Conservation (phyloP, 495 filamentous ascomycete genomes). For the Aspergillus olivimuriae region DNA sequence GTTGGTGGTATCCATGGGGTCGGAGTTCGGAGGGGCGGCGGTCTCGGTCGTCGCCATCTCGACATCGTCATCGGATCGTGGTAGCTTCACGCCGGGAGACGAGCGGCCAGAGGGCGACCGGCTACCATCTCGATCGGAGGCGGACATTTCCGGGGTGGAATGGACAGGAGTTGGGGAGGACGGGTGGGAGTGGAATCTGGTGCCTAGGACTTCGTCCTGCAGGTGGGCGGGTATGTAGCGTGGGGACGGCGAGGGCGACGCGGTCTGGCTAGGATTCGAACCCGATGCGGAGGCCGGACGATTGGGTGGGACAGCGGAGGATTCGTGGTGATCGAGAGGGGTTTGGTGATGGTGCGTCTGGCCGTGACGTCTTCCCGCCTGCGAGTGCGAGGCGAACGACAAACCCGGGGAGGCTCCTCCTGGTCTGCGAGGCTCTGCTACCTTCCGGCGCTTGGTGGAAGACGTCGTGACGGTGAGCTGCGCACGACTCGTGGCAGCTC, state of each 20-base stretch:
- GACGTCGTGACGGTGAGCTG: constrained; percentile 83
- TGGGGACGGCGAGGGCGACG: constrained; percentile 35
- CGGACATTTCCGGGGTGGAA: constrained; percentile 44
- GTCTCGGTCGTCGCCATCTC: constrained; percentile 21
- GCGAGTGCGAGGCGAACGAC: constrained; percentile 29
- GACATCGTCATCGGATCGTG: constrained; percentile 41
- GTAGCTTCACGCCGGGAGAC: constrained; percentile 47
- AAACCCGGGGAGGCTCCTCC: constrained; percentile 18
- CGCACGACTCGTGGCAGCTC: constrained; percentile 47
- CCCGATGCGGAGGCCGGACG: constrained; percentile 26
- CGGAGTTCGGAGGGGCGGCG: constrained; percentile 17
- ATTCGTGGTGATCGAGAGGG: not conserved
- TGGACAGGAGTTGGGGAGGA: constrained; percentile 39
- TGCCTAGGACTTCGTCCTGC: constrained; percentile 51
- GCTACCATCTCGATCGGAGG: constrained; percentile 25
- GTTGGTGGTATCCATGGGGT: constrained; percentile 19
- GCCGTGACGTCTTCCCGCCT: constrained; percentile 41
- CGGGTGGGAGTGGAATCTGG: constrained; percentile 37
- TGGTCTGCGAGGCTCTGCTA: constrained; percentile 51
- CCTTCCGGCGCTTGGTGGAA: constrained; percentile 85
- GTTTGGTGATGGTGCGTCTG: constrained; percentile 21
- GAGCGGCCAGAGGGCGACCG: constrained; percentile 21
- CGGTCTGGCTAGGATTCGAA: constrained; percentile 26
- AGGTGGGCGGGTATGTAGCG: constrained; percentile 56
- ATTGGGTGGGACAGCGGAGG: not conserved